These are phyloP conservation scores for Orbilia quercus DNA, from an alignment of 2,329 filamentous ascomycete genomes.

Conservation along the genomic window DNA sequence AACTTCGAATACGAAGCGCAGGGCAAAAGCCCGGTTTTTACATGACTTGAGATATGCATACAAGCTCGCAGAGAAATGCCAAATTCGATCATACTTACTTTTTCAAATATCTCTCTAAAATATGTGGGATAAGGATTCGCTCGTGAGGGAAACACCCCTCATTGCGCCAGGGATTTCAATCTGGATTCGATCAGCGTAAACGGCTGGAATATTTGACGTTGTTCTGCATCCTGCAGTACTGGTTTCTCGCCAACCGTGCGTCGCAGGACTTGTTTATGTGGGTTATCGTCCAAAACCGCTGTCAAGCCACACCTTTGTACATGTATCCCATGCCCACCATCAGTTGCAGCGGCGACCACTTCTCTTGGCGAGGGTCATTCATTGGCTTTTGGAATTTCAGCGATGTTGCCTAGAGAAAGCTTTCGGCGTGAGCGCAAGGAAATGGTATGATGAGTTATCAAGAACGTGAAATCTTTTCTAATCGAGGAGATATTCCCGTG, in stretches of 20 bases:
- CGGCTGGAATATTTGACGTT: conserved; percentile 30
- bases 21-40: background rate
- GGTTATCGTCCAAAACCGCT: conserved; percentile 12
- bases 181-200: conserved; percentile 23
- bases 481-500: conserved; percentile 4
- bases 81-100: background rate
- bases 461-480: conserved; percentile 4
- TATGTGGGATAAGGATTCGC: too few relatives aligned
- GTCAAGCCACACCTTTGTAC: conserved; percentile 32
- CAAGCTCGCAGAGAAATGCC: background rate
- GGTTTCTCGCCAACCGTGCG: conserved; percentile 45
- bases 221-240: conserved; percentile 40
- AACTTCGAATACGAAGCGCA: background rate
- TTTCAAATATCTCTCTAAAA: too few relatives aligned
- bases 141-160: background rate
- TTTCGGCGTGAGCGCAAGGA: conserved; percentile 14
- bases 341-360: conserved; percentile 55
- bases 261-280: conserved; percentile 8
- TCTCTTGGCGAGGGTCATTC: conserved; percentile 41
- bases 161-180: background rate
- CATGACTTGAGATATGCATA: background rate
- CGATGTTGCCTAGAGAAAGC: conserved; percentile 28
- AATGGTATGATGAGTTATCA: background rate
- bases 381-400: conserved; percentile 25
- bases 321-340: conserved; percentile 40